phyloP scores from a whole-genome alignment of 2,329 filamentous ascomycete genomes.

The Chrysoporthe austroafricana region DNA sequence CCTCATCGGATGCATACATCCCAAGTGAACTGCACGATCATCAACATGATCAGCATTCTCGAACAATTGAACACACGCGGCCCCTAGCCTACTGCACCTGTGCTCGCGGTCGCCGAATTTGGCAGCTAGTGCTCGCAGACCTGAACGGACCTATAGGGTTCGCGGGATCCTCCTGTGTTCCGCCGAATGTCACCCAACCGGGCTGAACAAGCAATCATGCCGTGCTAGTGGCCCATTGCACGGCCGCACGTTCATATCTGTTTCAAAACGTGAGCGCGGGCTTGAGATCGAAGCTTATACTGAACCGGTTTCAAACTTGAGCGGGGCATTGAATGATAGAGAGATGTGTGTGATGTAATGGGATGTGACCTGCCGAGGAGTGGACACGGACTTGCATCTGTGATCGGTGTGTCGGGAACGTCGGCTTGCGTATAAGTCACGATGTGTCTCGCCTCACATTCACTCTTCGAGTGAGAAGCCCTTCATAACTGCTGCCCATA shows the following conservation, averaged over 20 bases:
- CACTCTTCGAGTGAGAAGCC: neutral
- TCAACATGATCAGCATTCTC: neutral
- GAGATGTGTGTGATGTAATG: neutral
- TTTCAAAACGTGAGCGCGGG: neutral
- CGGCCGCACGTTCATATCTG: neutral
- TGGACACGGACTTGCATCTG: neutral
- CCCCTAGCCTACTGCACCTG: neutral
- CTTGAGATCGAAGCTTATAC: neutral
- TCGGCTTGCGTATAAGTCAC: neutral
- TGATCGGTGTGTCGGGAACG: neutral
- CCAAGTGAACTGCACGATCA: neutral
- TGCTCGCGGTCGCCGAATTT: neutral
- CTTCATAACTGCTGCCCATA: neutral
- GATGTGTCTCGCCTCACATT: neutral
- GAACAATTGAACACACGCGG: neutral
- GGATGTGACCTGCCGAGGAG: neutral
- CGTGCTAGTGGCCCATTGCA: neutral
- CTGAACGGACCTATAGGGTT: neutral
- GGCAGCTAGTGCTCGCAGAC: neutral
- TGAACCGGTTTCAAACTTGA: neutral
- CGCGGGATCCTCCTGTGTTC: neutral
- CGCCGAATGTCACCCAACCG: constrained; percentile 5
- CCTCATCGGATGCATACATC: neutral
- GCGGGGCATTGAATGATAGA: neutral
- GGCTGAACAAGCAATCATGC: neutral